Base-by-base conservation (phyloP, 257 asterid genomes). In the Striga asiatica region DNA sequence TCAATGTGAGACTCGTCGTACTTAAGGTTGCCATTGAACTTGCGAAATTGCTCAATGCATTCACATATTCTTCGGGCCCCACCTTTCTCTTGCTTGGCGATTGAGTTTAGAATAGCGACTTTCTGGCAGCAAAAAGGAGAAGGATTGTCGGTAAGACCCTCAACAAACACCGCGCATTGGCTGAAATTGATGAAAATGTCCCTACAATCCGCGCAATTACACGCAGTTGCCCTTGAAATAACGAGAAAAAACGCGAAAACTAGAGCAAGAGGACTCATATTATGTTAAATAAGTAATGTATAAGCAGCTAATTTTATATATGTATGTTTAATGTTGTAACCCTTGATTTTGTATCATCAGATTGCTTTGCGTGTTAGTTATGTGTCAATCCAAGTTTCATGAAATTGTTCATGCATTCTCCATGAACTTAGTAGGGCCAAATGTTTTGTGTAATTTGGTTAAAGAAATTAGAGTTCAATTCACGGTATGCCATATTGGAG, bases 41-140 rank as follows among this genome's bases (percentile, higher is more conserved):
- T 55, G 1, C 58, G 69, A 6, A 51, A 67, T 2, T 37, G 8
- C 23, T 76, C 79, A 8, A 73, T 73, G 19, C 83, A 73, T 7
- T 16, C 48, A 31, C 79, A 76, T 9, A 73, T 66, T 20, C 69
- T 60, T 1, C 11, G n/a, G 1, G 68, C n/a, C 3, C 74, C 73
- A 0, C 39, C 48, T 0, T 8, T 10, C 13, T 66, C 68, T 1
- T n/a, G 39, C 11, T 50, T 56, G 2, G 68, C 68, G 0, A 64
- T 37, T 1, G 31, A 13, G 19, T 76, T 69, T 5, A 72, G 66
- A n/a, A 14, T 50, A 0, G 0, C 45, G 2, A 76, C 6, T 0
- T 58, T 66, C 21, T 22, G 19, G 31, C 78, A 73, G 9, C 78
- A 72, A 0, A 2, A n/a, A 3, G 56, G 46, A 0, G 54, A 12